These are phyloP conservation scores for Nakataea oryzae DNA, from an alignment of 2,329 filamentous ascomycete genomes.

Conservation along the genomic window DNA sequence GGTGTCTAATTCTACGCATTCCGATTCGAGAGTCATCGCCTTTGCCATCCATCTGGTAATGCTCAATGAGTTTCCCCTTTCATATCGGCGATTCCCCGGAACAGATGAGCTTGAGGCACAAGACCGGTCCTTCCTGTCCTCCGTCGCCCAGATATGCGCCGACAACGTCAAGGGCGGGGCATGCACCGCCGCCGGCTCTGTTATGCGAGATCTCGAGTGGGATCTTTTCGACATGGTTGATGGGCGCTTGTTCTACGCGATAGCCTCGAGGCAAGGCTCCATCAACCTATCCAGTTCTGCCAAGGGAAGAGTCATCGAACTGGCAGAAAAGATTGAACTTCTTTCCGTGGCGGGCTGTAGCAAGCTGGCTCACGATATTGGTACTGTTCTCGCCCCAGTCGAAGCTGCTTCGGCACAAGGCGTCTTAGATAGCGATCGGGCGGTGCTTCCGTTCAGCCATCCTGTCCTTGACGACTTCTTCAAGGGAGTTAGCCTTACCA, in stretches of 20 bases:
- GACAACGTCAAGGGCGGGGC: constrained; percentile 2
- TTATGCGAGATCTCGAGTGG: constrained; percentile 9
- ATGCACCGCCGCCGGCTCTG: neutral
- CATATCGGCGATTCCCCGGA: constrained; percentile 11
- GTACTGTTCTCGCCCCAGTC: too few relatives aligned
- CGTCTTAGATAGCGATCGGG: neutral
- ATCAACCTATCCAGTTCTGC: neutral
- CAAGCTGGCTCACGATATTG: neutral
- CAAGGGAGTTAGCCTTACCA: constrained; percentile 26
- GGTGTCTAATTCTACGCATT: neutral
- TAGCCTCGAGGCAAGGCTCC: neutral
- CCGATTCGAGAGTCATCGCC: constrained; percentile 7
- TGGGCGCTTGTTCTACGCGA: constrained; percentile 9
- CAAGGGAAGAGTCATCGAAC: neutral
- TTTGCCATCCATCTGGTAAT: constrained; percentile 16
- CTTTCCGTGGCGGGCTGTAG: neutral
- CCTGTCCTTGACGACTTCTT: constrained; percentile 34
- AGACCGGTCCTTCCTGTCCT: neutral
- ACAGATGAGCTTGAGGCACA: neutral
- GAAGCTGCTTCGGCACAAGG: neutral
- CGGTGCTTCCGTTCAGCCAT: constrained; percentile 36
- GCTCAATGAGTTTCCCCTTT: constrained; percentile 13
- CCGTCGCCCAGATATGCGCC: neutral
- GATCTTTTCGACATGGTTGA: constrained; percentile 15
- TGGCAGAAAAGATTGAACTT: neutral